phyloP scores from a whole-genome alignment of 83 land plant genomes.

The Thuja plicata region DNA sequence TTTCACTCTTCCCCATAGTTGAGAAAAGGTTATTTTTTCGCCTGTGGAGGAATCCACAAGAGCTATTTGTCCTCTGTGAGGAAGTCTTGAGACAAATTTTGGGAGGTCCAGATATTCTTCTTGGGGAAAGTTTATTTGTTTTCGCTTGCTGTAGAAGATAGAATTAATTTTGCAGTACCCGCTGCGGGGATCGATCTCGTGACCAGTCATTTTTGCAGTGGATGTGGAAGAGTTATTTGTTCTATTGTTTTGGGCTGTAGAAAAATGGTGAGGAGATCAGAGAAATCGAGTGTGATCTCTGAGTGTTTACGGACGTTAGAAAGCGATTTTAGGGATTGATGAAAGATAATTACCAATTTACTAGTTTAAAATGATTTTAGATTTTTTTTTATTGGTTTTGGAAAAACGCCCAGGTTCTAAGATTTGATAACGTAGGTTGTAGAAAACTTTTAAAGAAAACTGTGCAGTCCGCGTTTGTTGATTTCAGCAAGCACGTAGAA shows the following conservation, averaged over 20 bases:
- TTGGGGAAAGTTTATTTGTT: not conserved
- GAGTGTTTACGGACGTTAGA: not conserved
- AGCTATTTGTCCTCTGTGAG: not conserved
- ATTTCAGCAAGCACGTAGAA: too few relatives aligned
- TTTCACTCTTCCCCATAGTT: conserved; percentile 5
- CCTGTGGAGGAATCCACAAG: conserved; percentile 14
- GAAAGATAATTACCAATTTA: too few relatives aligned
- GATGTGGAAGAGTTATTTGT: not conserved
- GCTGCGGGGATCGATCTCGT: conserved; percentile 11
- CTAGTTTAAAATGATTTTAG: too few relatives aligned
- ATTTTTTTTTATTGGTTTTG: too few relatives aligned
- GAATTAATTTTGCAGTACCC: conserved; percentile 8
- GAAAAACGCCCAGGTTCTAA: too few relatives aligned
- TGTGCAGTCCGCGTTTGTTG: too few relatives aligned
- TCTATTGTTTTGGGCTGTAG: too few relatives aligned
- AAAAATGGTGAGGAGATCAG: not conserved
- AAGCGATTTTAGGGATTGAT: too few relatives aligned
- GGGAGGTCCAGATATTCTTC: conserved; percentile 7
- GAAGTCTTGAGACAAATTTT: not conserved
- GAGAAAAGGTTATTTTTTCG: not conserved
- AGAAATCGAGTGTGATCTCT: not conserved
- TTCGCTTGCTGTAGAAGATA: conserved; percentile 12
- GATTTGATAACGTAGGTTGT: too few relatives aligned
- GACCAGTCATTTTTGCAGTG: not conserved
- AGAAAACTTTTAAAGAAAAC: too few relatives aligned